phyloP scores from a whole-genome alignment of 495 filamentous ascomycete genomes.

The Chaetomium fimeti region DNA sequence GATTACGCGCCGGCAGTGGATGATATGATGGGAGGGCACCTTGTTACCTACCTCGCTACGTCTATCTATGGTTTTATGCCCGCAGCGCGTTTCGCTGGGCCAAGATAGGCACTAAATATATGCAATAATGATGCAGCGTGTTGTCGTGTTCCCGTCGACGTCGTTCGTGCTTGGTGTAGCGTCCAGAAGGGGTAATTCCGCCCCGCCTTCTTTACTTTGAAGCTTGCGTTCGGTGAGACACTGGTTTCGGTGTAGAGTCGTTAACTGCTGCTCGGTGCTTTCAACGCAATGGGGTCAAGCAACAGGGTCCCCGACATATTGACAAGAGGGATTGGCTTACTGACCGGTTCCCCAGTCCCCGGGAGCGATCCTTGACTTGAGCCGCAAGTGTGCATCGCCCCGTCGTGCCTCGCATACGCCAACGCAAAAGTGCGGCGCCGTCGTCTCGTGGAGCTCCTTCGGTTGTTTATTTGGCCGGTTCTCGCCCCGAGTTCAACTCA shows the following conservation, averaged over 20 bases:
- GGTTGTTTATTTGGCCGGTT: neutral
- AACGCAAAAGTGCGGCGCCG: neutral
- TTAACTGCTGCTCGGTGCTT: no score
- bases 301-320: no score
- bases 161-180: neutral
- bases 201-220: neutral
- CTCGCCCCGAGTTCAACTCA: neutral
- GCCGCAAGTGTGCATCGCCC: neutral
- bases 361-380: neutral
- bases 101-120: slow-evolving; percentile 11
- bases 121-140: slow-evolving; percentile 12
- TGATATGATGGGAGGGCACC: slow-evolving; percentile 6
- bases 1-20: neutral
- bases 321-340: no score
- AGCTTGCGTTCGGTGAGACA: no score
- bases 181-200: neutral
- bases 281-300: no score
- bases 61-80: slow-evolving; percentile 7
- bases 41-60: slow-evolving; percentile 1
- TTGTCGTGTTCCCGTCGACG: neutral
- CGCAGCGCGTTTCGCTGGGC: neutral
- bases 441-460: neutral
- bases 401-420: neutral
- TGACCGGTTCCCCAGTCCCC: neutral
- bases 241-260: no score